Percentiles rank a stretch among this genome's conserved stretches.
phyloP scores from a whole-genome alignment of 225 moss, liverwort and hornwort genomes.

The Physcomitrellopsis africana region DNA sequence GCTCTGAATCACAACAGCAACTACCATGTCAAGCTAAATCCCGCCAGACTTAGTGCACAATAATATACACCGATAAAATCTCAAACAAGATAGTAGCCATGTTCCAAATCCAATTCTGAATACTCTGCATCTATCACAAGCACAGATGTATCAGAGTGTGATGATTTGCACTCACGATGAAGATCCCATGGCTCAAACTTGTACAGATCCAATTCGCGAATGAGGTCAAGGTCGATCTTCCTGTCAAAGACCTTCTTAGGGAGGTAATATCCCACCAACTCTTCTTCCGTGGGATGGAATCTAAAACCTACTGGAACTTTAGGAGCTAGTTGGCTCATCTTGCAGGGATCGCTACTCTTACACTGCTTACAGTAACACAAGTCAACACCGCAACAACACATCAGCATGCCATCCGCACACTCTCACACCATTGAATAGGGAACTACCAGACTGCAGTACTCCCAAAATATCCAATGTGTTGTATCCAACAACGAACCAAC shows the following conservation, averaged over 20 bases:
- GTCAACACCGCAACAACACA: not conserved
- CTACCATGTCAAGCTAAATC: too few relatives aligned
- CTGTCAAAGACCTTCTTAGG: conserved; percentile 55
- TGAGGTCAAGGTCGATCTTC: conserved; percentile 69
- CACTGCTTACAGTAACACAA: conserved; percentile 2
- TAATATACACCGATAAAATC: too few relatives aligned
- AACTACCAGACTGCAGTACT: too few relatives aligned
- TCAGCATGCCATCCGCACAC: too few relatives aligned
- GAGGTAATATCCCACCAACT: conserved; percentile 60
- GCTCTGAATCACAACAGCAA: conserved; percentile 28
- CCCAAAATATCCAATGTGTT: too few relatives aligned
- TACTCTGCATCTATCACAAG: not conserved
- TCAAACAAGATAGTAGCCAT: too few relatives aligned
- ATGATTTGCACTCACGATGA: conserved; percentile 44
- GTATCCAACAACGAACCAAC: too few relatives aligned
- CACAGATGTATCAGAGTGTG: not conserved
- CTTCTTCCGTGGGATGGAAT: conserved; percentile 66
- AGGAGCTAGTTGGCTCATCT: conserved; percentile 51
- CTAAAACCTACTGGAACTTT: conserved; percentile 65
- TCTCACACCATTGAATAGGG: too few relatives aligned
- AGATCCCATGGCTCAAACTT: conserved; percentile 93
- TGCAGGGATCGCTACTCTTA: conserved; percentile 20
- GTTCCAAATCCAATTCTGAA: not conserved
- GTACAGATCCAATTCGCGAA: conserved; percentile 85
- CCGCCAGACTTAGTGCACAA: too few relatives aligned